phyloP scores from a whole-genome alignment of 768 basidiomycete species.

The Gloeophyllum trabeum region DNA sequence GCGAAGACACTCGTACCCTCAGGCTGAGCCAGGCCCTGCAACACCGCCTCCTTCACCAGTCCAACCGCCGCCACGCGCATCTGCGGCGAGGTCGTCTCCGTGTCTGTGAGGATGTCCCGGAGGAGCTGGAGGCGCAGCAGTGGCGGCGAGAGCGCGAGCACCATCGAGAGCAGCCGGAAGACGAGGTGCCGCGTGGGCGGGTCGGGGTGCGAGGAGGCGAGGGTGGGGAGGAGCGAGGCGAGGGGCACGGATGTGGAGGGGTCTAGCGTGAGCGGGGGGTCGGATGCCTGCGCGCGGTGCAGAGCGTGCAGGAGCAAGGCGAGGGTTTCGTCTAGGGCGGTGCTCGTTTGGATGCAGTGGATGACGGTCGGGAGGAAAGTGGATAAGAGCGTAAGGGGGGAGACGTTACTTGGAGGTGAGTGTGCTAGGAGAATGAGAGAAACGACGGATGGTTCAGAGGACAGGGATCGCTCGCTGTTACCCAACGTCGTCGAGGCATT shows the following conservation, averaged over 20 bases:
- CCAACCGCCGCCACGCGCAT: conserved; percentile 63
- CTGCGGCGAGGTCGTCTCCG: conserved; percentile 40
- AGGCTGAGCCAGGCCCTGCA: conserved; percentile 34
- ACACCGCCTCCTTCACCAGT: conserved; percentile 53
- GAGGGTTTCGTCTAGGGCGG: conserved; percentile 48
- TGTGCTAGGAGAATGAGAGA: conserved; percentile 18
- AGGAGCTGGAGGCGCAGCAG: conserved; percentile 42
- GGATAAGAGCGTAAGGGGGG: conserved; percentile 6
- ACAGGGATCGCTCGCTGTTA: conserved; percentile 7
- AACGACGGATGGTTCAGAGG: conserved; percentile 4
- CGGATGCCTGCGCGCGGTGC: conserved; percentile 8
- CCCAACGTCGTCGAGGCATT: conserved; percentile 23
- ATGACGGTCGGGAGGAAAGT: conserved; percentile 31
- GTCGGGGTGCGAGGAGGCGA: conserved; percentile 56
- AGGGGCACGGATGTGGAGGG: conserved; percentile 38
- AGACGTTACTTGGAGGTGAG: not conserved
- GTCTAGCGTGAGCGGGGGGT: conserved; percentile 15
- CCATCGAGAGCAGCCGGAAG: conserved; percentile 46
- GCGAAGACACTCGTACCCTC: conserved; percentile 25
- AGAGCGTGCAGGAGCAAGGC: conserved; percentile 34
- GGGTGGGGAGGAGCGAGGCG: conserved; percentile 33
- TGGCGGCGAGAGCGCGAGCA: conserved; percentile 37
- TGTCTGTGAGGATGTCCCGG: conserved; percentile 32
- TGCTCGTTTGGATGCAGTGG: conserved; percentile 39
- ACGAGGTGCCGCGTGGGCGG: conserved; percentile 43